Evolutionary conservation across 441 rosid genomes (phyloP).

Genomic region (Capsella rubella): DNA sequence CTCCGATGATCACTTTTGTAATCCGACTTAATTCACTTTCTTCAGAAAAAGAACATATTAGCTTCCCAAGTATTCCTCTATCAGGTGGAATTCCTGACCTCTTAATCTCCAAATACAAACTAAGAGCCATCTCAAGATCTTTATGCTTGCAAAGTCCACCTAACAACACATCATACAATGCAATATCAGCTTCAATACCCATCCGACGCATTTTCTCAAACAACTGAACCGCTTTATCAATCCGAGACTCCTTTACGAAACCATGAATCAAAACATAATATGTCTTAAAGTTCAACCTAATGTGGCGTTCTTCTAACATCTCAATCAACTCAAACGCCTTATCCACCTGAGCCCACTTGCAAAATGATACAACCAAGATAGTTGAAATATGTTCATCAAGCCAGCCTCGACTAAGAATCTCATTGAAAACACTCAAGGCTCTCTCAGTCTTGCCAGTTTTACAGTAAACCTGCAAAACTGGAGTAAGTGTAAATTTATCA

Average conservation of each 20-base stretch:
- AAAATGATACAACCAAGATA: constrained; percentile 64
- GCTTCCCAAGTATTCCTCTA: constrained; percentile 59
- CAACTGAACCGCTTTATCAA: constrained; percentile 73
- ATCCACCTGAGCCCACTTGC: constrained; percentile 81
- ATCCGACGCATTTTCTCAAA: constrained; percentile 63
- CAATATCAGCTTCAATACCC: constrained; percentile 65
- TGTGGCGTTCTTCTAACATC: constrained; percentile 58
- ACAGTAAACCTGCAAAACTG: constrained; percentile 76
- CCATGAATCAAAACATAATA: constrained; percentile 78
- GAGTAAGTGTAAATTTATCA: constrained; percentile 80
- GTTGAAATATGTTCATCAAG: constrained; percentile 68
- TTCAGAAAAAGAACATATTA: constrained; percentile 63
- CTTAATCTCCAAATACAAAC: constrained; percentile 71
- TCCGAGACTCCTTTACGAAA: constrained; percentile 63
- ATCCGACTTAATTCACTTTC: constrained; percentile 54
- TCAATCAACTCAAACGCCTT: constrained; percentile 76
- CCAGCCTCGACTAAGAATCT: constrained; percentile 66
- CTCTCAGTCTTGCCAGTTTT: constrained; percentile 56
- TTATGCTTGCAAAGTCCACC: constrained; percentile 67
- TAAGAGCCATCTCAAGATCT: constrained; percentile 63
- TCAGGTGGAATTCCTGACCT: constrained; percentile 61
- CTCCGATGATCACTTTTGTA: constrained; percentile 50
- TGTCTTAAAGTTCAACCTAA: constrained; percentile 76
- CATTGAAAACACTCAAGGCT: constrained; percentile 65
- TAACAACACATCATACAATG: constrained; percentile 76